These are phyloP conservation scores for Cystofilobasidium bisporidii DNA, from an alignment of 768 basidiomycete genomes.

Conservation along the genomic window DNA sequence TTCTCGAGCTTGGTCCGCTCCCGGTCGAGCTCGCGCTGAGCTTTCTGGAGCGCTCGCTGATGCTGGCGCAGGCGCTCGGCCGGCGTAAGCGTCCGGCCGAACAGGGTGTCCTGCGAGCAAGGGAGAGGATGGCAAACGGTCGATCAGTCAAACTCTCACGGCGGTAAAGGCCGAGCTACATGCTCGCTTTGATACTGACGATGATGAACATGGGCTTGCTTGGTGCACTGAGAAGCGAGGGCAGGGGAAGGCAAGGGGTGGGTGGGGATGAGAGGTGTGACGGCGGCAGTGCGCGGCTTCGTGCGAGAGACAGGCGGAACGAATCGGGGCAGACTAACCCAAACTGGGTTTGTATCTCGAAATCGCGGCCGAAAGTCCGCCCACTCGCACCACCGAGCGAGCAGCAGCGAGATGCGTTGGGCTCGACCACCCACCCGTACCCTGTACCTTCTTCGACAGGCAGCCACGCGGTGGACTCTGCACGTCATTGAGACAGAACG, in stretches of 20 bases:
- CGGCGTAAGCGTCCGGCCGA: conserved; percentile 87
- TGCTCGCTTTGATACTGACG: background rate
- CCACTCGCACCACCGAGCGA: no score
- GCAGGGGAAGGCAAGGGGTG: background rate
- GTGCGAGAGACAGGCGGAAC: background rate
- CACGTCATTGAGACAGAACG: no score
- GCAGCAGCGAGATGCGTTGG: no score
- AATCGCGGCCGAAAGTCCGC: no score
- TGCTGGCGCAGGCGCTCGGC: conserved; percentile 95
- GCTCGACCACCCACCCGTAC: no score
- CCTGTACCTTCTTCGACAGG: no score
- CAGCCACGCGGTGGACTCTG: no score
- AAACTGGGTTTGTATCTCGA: no score
- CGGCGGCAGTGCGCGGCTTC: background rate
- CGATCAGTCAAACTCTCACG: no score
- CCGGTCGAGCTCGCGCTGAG: conserved; percentile 93
- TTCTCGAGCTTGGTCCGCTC: conserved; percentile 89
- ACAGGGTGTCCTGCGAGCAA: conserved; percentile 68
- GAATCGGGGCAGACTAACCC: background rate
- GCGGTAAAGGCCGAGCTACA: no score
- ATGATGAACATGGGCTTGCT: conserved; percentile 4
- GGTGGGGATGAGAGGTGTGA: background rate
- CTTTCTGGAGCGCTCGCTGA: conserved; percentile 89
- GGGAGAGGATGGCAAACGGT: no score
- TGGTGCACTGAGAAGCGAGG: no score